Evolutionary conservation across 306 rosid genomes (phyloP).

Genomic region (Acacia crassicarpa): DNA sequence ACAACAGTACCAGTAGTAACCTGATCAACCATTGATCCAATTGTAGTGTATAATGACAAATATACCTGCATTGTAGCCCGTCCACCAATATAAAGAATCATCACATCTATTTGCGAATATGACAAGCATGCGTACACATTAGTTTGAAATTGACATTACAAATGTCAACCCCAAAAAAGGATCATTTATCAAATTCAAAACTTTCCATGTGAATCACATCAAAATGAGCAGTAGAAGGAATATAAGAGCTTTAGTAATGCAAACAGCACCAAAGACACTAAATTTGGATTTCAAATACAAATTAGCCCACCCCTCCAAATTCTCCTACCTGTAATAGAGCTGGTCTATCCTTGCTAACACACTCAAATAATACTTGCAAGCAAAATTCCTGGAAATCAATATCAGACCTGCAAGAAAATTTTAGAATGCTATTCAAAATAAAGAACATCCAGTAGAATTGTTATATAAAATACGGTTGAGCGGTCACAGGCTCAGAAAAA

Average conservation of each 20-base stretch:
- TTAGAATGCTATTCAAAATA: background rate
- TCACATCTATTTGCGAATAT: constrained; percentile 1
- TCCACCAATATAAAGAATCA: constrained; percentile 23
- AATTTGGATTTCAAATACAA: constrained; percentile 24
- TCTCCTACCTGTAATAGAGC: constrained; percentile 85
- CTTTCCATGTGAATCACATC: constrained; percentile 10
- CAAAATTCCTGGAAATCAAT: constrained; percentile 95
- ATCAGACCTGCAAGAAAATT: constrained; percentile 66
- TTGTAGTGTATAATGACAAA: constrained; percentile 79
- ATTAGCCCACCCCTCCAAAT: background rate
- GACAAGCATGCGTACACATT: background rate
- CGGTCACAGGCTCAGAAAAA: background rate
- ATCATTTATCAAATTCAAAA: background rate
- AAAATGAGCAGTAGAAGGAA: background rate
- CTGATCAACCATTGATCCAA: constrained; percentile 78
- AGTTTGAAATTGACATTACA: background rate
- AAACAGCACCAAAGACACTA: constrained; percentile 11
- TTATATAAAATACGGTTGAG: background rate
- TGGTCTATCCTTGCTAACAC: constrained; percentile 98
- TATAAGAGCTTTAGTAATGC: background rate
- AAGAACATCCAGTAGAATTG: background rate
- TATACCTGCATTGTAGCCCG: constrained; percentile 60
- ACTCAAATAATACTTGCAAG: constrained; percentile 97
- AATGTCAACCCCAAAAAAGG: background rate
- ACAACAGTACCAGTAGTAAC: constrained; percentile 56